Base-by-base conservation (phyloP, 108 stramenopile genomes). In the Fragilariopsis cylindrus region DNA sequence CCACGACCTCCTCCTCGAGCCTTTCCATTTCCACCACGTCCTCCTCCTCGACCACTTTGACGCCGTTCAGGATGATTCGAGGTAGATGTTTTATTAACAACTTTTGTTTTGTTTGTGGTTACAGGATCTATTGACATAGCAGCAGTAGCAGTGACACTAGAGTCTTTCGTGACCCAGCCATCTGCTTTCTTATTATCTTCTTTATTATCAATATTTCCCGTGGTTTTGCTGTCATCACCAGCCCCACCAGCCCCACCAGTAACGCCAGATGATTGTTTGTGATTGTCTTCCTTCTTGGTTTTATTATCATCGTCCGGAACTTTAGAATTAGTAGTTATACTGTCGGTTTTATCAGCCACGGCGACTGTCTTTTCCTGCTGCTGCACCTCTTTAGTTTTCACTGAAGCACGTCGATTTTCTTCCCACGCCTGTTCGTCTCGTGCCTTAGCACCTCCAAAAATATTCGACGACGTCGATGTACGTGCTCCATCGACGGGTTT, bases 361-460 rank as follows among this genome's bases (percentile, higher is more conserved):
- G 40, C 57, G 11, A 50, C 40, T 9, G 62, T 42, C 62, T 45
- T 21, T 40, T 52, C 3, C 39, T 49, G 16, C 47, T 39, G 18
- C 67, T 52, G 7, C 60, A 40, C 16, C 19, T 56, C 6, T 19
- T 21, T 30, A 30, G 30, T 30, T 30, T 4, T 7, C 12, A 3
- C 43, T 45, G 41, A 16, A 45, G 43, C 11, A 30, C 45, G 70
- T 8, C 72, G 65, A 41, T 60, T 84, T 77, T 65, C 16, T 62
- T 80, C 76, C 79, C 76, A 83, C 5, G 80, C 76, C 47, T 74
- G 71, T 44, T 84, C 87, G 71, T 91, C 90, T 30, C 85, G 73
- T 11, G 91, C 84, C 69, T 81, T 92, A 65, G 87, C 91, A 19
- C 85, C 88, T 50, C 91, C 91, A 85, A 92, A 92, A 79, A 92